A percentile compares a stretch with the other conserved stretches of the same genome.
Conservation (phyloP, 208 protist genomes). For the Leishmania guyanensis region DNA sequence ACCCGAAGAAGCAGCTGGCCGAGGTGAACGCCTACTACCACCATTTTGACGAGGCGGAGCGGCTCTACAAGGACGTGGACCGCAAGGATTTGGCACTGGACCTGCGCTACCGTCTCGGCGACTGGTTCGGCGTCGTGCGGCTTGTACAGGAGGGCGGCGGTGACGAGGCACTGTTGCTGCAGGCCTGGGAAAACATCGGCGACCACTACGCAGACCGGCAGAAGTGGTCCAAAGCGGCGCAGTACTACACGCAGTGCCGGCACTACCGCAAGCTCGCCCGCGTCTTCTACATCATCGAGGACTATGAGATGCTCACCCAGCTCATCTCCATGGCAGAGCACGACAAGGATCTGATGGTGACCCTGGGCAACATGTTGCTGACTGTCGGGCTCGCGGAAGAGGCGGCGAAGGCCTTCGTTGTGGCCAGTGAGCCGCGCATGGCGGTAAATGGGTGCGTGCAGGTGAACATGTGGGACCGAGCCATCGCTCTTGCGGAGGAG, state of each 20-base stretch:
- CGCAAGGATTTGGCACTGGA: slow-evolving; percentile 96
- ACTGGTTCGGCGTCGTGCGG: slow-evolving; percentile 95
- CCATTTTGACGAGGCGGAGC: slow-evolving; percentile 96
- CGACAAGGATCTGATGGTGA: slow-evolving; percentile 85
- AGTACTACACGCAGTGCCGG: slow-evolving; percentile 95
- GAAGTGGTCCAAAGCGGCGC: slow-evolving; percentile 94
- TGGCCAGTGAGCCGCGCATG: slow-evolving; percentile 80
- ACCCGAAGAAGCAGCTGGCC: slow-evolving; percentile 94
- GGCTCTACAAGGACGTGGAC: slow-evolving; percentile 95
- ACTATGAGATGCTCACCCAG: slow-evolving; percentile 91
- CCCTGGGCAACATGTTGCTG: slow-evolving; percentile 90
- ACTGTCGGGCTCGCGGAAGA: slow-evolving; percentile 91
- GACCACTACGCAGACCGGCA: slow-evolving; percentile 95
- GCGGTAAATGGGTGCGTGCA: slow-evolving; percentile 95
- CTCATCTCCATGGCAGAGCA: slow-evolving; percentile 89
- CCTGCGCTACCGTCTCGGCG: slow-evolving; percentile 91
- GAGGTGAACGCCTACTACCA: slow-evolving; percentile 96
- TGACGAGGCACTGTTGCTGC: slow-evolving; percentile 88
- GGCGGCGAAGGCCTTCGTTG: slow-evolving; percentile 90
- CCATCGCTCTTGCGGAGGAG: slow-evolving; percentile 91
- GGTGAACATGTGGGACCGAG: slow-evolving; percentile 94
- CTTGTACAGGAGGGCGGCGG: slow-evolving; percentile 92
- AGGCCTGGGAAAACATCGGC: slow-evolving; percentile 95
- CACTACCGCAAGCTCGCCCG: slow-evolving; percentile 89
- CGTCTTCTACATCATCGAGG: slow-evolving; percentile 93